Base-by-base conservation (phyloP, 441 rosid genomes). In the Erysimum pusillum region DNA sequence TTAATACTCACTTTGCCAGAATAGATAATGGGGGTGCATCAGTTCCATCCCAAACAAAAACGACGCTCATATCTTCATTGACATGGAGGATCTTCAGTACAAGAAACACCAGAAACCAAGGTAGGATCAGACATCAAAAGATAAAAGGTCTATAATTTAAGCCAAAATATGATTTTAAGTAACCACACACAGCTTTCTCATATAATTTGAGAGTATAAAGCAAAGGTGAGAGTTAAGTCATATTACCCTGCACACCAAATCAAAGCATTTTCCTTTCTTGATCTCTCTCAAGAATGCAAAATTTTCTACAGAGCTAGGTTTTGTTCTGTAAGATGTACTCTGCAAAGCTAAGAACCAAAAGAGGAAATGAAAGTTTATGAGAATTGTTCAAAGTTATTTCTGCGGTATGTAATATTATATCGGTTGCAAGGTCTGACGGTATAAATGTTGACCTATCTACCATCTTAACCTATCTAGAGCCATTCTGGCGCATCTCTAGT, bases 31-130 rank as follows among this genome's bases (percentile, higher is more conserved):
- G 88, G 25, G 93, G 90, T 74, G 88, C 79, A 86, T 95, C 99
- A 66, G 97, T 93, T 71, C 98, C 98, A 83, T 95, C 99, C 99
- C 99, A 95, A 72, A 93, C 81, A 77, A 86, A 86, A 82, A 82
- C 80, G 31, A 83, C 63, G 85, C 81, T 83, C 77, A 67, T 77
- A 42, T 86, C 71, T 51, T 87, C 75, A 66, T 76, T 53, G 74
- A 73, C 79, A 80, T 87, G 91, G 56, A 94, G 92, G 66, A 94
- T 78, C 98, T 94, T 36, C 60, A 76, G 38, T 32, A 60, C 54
- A 67, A 18, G 62, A 78, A 81, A 79, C 48, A 81, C 13, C 17
- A 44, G 63, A 76, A 78, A 58, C 54, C 52, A 57, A 22, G 12
- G 22, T 32, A 68, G 5, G 66, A 46, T 67, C 38, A 63, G 61